These are phyloP conservation scores for Macadamia integrifolia DNA, from an alignment of 164 flowering plant species.

Conservation along the genomic window DNA sequence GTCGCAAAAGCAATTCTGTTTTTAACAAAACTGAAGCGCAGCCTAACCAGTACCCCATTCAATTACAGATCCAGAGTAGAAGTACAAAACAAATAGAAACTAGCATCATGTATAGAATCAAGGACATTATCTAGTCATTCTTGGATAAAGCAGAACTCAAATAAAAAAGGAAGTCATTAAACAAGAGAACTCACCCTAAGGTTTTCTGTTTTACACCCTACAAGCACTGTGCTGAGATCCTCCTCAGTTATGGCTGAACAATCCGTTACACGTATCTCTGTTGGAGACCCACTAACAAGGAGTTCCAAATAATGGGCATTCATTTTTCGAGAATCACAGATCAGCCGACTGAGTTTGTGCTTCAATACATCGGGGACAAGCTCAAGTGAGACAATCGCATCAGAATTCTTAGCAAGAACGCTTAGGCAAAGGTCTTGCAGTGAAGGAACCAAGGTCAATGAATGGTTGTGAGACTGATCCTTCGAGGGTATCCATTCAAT, in stretches of 20 bases:
- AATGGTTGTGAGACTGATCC: not conserved
- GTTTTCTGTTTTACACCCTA: slow-evolving; percentile 40
- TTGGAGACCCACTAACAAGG: slow-evolving; percentile 55
- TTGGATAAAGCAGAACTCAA: not conserved
- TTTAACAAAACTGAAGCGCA: too few species aligned
- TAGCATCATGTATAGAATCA: not conserved
- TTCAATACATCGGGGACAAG: slow-evolving; percentile 53
- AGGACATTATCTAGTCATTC: not conserved
- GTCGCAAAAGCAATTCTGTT: too few species aligned
- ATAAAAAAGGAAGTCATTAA: not conserved
- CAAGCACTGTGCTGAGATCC: slow-evolving; percentile 33
- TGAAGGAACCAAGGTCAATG: slow-evolving; percentile 33
- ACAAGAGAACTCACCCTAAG: slow-evolving; percentile 38
- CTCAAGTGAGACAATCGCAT: slow-evolving; percentile 60
- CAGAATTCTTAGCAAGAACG: slow-evolving; percentile 53
- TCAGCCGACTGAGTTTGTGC: slow-evolving; percentile 43
- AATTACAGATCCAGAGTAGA: not conserved
- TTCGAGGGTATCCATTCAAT: slow-evolving; percentile 51
- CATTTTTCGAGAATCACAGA: slow-evolving; percentile 71
- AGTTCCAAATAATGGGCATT: slow-evolving; percentile 42
- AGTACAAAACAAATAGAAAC: not conserved
- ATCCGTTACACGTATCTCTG: slow-evolving; percentile 60
- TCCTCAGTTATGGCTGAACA: slow-evolving; percentile 82
- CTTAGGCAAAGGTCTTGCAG: slow-evolving; percentile 45
- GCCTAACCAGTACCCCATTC: not conserved